Percentiles rank a stretch among this genome's conserved stretches.
These are phyloP conservation scores for Monilinia polystroma DNA, from an alignment of 2,329 filamentous ascomycete genomes.

Conservation along the genomic window DNA sequence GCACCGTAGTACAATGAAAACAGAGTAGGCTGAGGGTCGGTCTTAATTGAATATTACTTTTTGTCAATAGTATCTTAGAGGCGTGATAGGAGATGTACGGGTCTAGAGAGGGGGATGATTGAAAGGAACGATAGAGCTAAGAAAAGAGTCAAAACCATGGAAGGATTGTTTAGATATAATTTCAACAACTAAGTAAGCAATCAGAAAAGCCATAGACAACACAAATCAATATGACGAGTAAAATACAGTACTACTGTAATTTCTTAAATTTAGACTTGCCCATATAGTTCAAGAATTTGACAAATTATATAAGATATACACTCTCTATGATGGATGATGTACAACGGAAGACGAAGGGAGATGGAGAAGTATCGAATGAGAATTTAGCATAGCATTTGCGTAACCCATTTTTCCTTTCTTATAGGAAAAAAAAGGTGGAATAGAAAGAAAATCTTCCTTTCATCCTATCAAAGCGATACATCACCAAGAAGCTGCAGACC, in stretches of 20 bases:
- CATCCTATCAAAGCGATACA: conserved; percentile 5
- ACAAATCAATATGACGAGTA: neutral
- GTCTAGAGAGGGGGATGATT: neutral
- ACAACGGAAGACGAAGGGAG: neutral
- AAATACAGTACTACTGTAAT: neutral
- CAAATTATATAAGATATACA: neutral
- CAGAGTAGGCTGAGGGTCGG: neutral
- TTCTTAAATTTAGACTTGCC: too few species aligned
- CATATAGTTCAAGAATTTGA: neutral
- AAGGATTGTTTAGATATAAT: neutral
- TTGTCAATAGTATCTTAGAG: neutral
- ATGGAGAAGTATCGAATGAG: neutral
- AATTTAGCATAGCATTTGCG: neutral
- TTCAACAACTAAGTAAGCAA: conserved; percentile 7
- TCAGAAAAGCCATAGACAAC: neutral
- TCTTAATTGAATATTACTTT: neutral
- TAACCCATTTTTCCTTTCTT: neutral
- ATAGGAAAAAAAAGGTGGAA: neutral
- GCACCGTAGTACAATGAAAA: neutral
- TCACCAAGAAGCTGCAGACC: neutral
- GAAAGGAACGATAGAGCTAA: neutral
- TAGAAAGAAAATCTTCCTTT: neutral
- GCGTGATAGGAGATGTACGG: neutral
- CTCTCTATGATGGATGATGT: too few species aligned
- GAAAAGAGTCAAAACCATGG: neutral